Base-by-base conservation (phyloP, 345 rosid species). In the Zanthoxylum bungeanum region DNA sequence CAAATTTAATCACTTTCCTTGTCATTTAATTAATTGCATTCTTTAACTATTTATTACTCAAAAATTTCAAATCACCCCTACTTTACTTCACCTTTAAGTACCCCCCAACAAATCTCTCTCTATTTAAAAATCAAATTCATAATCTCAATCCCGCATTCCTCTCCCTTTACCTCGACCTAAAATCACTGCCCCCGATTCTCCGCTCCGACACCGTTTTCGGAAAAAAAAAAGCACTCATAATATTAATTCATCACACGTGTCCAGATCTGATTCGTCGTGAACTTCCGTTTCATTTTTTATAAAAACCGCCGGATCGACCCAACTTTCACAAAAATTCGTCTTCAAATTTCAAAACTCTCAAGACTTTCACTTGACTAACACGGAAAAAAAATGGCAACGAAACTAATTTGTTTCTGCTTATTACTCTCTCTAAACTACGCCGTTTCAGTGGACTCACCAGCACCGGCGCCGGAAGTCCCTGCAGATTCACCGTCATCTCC, bases 251-350 rank as follows among this genome's bases (percentile, higher is more conserved):
- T 46, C 60, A 9, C 3, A 66, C 76, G 71, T 58, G 66, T 46
- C 47, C 14, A 57, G 25, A 25, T 74, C 49, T 12, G 16, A 60
- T 36, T 31, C n/a, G 3, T 9, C 25, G 9, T 27, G 4, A 24
- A 14, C n/a, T 53, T 28, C 64, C 55, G 44, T 39, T 7, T 7
- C 11, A 53, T 51, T 64, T 52, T 39, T 33, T 25, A 46, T 42
- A 27, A 40, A 61, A 72, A 55, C 75, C 53, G 62, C 55, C 66
- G 71, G 73, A 79, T 66, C 79, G 27, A 17, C 66, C 4, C 17
- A 31, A 2, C 34, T 3, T 0, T 0, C 46, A 8, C 0, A 19
- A 25, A 10, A 22, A 46, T 4, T 51, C 9, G 9, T 4, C 5
- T 51, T 21, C 27, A 1, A n/a, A 0, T 16, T 33, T 17, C 62